A percentile compares a stretch with the other conserved stretches of the same genome.
Evolutionary conservation across 1,284 basidiomycete genomes (phyloP).

Genomic region (Ceratobasidium sp.): DNA sequence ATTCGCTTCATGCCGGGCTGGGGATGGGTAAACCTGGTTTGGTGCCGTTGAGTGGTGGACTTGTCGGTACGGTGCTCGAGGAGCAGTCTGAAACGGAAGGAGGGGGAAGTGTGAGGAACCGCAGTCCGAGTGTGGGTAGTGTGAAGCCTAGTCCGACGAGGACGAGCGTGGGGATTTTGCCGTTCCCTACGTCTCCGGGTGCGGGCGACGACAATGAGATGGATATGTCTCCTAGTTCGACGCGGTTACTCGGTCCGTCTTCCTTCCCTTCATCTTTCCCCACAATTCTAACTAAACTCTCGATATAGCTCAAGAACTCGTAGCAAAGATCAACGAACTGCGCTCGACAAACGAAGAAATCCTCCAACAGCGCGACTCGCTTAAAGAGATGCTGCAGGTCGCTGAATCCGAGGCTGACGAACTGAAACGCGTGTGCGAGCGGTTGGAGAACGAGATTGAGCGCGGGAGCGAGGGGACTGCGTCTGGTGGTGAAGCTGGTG

Average conservation of each 20-base stretch:
- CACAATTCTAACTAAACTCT: background rate
- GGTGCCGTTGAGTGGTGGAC: background rate
- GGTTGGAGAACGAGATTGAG: slow-evolving; percentile 49
- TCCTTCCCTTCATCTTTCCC: background rate
- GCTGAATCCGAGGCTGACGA: slow-evolving; percentile 48
- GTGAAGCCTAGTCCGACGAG: slow-evolving; percentile 28
- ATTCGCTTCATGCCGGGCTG: slow-evolving; percentile 3
- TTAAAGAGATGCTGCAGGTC: slow-evolving; percentile 21
- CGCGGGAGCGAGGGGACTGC: slow-evolving; percentile 29
- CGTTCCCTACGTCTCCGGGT: slow-evolving; percentile 8
- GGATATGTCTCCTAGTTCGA: slow-evolving; percentile 23
- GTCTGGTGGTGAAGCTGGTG: slow-evolving; percentile 9
- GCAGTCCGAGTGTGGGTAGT: background rate
- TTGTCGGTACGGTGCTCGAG: slow-evolving; percentile 10
- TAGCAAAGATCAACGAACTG: slow-evolving; percentile 45
- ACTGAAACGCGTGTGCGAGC: slow-evolving; percentile 47
- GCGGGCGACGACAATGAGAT: background rate
- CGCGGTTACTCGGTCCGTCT: slow-evolving; percentile 18
- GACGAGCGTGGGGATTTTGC: background rate
- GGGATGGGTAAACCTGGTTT: slow-evolving; percentile 17
- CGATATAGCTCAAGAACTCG: slow-evolving; percentile 31
- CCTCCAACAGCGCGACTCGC: slow-evolving; percentile 17
- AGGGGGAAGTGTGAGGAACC: background rate
- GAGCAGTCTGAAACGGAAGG: slow-evolving; percentile 18
- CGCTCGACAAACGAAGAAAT: slow-evolving; percentile 34